Percentiles rank a stretch among this genome's conserved stretches.
These are phyloP conservation scores for Backusella sp. DNA, from an alignment of 192 early-diverging fungal species.

Conservation along the genomic window DNA sequence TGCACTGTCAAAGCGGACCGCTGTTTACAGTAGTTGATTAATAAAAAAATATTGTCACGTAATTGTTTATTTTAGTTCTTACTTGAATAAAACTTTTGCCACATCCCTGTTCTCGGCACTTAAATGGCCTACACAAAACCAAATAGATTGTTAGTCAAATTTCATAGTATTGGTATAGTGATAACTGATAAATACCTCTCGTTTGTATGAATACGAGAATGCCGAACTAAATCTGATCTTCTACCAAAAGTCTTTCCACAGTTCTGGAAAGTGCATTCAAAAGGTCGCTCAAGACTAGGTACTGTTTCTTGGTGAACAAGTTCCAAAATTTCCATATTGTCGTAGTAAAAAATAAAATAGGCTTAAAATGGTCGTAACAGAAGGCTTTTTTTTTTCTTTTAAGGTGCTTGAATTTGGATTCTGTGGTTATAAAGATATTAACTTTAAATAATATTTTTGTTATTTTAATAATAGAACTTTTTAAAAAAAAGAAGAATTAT, in stretches of 20 bases:
- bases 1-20: constrained; percentile 81
- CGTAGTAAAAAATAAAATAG: background rate
- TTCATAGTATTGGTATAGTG: background rate
- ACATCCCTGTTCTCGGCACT: constrained; percentile 61
- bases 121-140: constrained; percentile 54
- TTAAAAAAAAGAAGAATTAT: background rate
- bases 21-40: constrained; percentile 30
- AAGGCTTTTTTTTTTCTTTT: background rate
- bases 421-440: background rate
- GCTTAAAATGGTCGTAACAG: background rate
- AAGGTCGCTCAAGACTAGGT: constrained; percentile 47
- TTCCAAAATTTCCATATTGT: constrained; percentile 59
- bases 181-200: constrained; percentile 53
- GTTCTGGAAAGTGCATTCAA: constrained; percentile 56
- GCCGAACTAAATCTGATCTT: constrained; percentile 71
- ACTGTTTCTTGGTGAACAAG: constrained; percentile 51
- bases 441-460: background rate
- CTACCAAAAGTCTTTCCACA: constrained; percentile 72
- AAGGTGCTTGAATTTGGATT: background rate
- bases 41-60: constrained; percentile 11
- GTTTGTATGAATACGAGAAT: constrained; percentile 78
- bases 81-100: constrained; percentile 80
- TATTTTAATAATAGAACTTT: background rate
- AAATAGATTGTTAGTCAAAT: background rate
- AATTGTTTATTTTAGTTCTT: constrained; percentile 52